Evolutionary conservation across 192 early-diverging fungal species (phyloP).

Genomic region (Gamsiella multidivaricata): DNA sequence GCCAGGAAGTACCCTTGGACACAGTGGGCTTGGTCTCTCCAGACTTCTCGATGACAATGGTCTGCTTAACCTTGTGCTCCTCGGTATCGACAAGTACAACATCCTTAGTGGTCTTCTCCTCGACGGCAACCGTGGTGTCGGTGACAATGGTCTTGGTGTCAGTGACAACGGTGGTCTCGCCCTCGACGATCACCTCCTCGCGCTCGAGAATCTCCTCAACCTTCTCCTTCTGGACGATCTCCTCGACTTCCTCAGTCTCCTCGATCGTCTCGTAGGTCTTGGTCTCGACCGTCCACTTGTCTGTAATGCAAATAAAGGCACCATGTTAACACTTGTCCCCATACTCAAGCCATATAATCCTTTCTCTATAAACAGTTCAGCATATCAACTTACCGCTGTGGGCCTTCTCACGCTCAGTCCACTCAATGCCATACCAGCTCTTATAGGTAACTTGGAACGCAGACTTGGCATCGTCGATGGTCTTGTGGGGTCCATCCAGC

Average conservation of each 20-base stretch:
- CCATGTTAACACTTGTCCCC: too few relatives aligned
- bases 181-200: constrained; percentile 16
- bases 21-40: background rate
- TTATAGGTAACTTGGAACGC: constrained; percentile 24
- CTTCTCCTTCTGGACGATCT: constrained; percentile 30
- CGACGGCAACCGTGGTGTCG: too few relatives aligned
- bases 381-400: too few relatives aligned
- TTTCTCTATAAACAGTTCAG: too few relatives aligned
- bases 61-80: constrained; percentile 1
- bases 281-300: constrained; percentile 26
- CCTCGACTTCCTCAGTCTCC: constrained; percentile 33
- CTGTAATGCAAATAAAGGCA: too few relatives aligned
- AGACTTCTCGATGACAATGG: background rate
- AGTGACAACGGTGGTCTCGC: too few relatives aligned
- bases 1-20: constrained; percentile 10
- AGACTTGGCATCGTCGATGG: constrained; percentile 22
- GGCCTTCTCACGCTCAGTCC: constrained; percentile 18
- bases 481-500: constrained; percentile 30
- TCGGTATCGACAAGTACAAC: background rate
- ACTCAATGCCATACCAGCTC: constrained; percentile 15
- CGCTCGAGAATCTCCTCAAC: constrained; percentile 12
- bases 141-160: too few relatives aligned
- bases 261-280: constrained; percentile 39
- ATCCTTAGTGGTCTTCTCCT: background rate
- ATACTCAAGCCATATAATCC: too few relatives aligned